Evolutionary conservation across 2,329 filamentous ascomycete species (phyloP).

Genomic region (Ophiocordyceps camponoti-saundersi): DNA sequence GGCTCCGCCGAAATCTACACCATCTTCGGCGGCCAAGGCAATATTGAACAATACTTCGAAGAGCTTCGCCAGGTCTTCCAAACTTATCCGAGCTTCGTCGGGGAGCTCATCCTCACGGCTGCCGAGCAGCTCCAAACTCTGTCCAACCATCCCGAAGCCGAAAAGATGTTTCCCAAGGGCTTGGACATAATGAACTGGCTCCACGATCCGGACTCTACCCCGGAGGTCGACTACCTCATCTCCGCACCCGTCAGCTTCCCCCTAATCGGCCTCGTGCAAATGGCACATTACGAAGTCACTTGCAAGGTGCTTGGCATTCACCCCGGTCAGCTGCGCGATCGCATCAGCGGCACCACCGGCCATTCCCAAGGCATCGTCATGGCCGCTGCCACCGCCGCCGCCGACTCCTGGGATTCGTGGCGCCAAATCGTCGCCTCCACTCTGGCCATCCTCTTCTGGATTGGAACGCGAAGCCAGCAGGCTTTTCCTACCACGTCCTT

Average conservation of each 20-base stretch:
- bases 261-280: constrained; percentile 86
- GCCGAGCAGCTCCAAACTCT: constrained; percentile 79
- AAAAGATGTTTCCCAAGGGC: constrained; percentile 96
- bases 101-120: constrained; percentile 64
- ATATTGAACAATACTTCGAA: constrained; percentile 99
- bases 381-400: constrained; percentile 77
- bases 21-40: constrained; percentile 93
- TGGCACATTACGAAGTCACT: constrained; percentile 88
- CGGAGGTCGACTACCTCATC: constrained; percentile 85
- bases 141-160: constrained; percentile 66
- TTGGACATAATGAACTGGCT: constrained; percentile 91
- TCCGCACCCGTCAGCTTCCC: constrained; percentile 92
- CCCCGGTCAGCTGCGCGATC: constrained; percentile 72
- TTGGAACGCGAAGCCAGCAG: constrained; percentile 91
- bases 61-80: constrained; percentile 82
- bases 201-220: constrained; percentile 72
- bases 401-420: constrained; percentile 87
- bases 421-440: constrained; percentile 63
- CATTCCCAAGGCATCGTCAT: constrained; percentile 95
- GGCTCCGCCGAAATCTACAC: constrained; percentile 74
- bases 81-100: constrained; percentile 82
- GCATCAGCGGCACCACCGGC: constrained; percentile 76
- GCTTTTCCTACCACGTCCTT: constrained; percentile 91
- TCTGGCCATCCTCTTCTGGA: constrained; percentile 94
- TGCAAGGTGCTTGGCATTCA: constrained; percentile 83